Base-by-base conservation (phyloP, 140 eudicot species). In the Stevia rebaudiana region DNA sequence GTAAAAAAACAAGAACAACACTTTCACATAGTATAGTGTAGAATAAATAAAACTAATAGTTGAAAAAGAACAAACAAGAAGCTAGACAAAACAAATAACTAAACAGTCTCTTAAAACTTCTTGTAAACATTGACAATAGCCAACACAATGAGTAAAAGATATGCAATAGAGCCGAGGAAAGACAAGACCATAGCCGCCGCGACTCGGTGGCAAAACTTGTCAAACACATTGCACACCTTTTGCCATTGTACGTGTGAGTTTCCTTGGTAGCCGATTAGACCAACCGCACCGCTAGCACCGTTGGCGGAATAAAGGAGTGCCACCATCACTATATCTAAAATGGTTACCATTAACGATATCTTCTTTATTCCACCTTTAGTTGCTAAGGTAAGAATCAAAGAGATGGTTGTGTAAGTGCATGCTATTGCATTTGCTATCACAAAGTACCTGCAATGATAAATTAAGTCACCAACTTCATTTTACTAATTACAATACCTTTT, bases 381-480 rank as follows among this genome's bases (percentile, higher is more conserved):
- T 59, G 80, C 83, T 47, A 86, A 37, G 11, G 74, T 42, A 11
- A 90, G 58, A 39, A 81, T 15, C 16, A 90, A 57, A 3, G 94
- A 71, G 6, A 86, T 5, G 13, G 77, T 67, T n/a, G 87, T 80
- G 35, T 83, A 79, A 15, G 59, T 67, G 57, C 95, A 81, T 40
- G 84, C 94, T 39, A 83, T 68, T 6, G 87, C 79, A 72, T 90
- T 84, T 60, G 62, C 80, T 28, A 86, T 83, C 80, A 90, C 89
- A 61, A 90, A 86, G 75, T 68, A 90, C 83, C 95, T 90, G 43
- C 4, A 39, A 16, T 0, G 49, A 16, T 22, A 39, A 40, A 9
- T 36, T 36, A 5, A 36, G 7, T 6, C 11, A 36, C 9, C 41
- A 5, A 36, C 10, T 36, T 5, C 41, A 36, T 36, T 36, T 36